phyloP scores from a whole-genome alignment of 2,329 filamentous ascomycete genomes.

The Verticillium isaacii region DNA sequence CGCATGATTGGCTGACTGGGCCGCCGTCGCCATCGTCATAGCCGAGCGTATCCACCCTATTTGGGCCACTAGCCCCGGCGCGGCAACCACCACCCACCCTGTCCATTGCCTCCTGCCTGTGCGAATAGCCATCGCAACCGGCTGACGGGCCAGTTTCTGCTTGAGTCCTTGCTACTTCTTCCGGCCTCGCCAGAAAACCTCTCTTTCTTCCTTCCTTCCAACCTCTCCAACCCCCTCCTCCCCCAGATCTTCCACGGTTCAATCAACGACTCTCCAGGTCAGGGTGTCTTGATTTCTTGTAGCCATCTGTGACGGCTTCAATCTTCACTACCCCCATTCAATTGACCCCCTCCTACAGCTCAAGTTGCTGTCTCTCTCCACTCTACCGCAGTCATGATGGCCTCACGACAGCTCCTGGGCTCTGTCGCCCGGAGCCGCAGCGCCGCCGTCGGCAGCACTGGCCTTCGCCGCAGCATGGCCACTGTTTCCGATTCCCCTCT shows the following conservation, averaged over 20 bases:
- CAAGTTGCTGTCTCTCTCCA: constrained; percentile 3
- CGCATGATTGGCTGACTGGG: constrained; percentile 12
- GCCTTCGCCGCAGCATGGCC: constrained; percentile 65
- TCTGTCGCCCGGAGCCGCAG: constrained; percentile 57
- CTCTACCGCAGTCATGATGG: constrained; percentile 56
- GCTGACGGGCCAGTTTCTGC: neutral
- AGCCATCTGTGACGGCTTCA: neutral
- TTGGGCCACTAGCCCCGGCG: neutral
- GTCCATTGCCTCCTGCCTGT: neutral
- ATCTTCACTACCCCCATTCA: constrained; percentile 15
- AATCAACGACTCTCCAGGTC: constrained; percentile 3
- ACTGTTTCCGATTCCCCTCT: constrained; percentile 82
- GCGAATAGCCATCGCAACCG: constrained; percentile 3
- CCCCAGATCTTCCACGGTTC: neutral
- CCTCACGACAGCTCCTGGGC: constrained; percentile 67
- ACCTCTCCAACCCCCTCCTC: constrained; percentile 15
- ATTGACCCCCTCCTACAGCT: constrained; percentile 22
- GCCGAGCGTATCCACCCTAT: constrained; percentile 10
- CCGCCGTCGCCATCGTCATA: constrained; percentile 15
- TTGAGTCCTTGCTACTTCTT: constrained; percentile 9
- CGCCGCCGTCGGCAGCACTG: constrained; percentile 50
- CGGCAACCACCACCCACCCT: constrained; percentile 1
- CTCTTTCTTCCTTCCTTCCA: constrained; percentile 20
- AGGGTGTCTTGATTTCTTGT: constrained; percentile 8
- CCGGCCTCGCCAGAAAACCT: constrained; percentile 17